Conservation (phyloP, 805 yeast genomes). For the Candida insectorum region DNA sequence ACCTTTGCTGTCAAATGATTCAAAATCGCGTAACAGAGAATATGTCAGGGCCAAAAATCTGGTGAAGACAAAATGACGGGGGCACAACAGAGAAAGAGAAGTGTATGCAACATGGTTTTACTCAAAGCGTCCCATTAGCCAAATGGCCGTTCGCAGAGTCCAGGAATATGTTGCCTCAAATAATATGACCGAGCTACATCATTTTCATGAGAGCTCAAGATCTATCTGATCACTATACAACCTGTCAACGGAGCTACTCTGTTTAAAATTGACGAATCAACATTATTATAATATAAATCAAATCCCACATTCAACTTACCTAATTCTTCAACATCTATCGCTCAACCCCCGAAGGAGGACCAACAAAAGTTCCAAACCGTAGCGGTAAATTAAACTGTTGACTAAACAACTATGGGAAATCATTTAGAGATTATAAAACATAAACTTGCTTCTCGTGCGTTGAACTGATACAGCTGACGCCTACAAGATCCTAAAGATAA, state of each 20-base stretch:
- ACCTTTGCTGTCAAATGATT: no score
- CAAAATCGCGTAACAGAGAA: no score
- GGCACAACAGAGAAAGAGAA: slow-evolving; percentile 8
- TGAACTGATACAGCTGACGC: slow-evolving; percentile 52
- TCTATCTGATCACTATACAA: slow-evolving; percentile 69
- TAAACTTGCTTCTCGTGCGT: slow-evolving; percentile 68
- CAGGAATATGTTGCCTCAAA: slow-evolving; percentile 98
- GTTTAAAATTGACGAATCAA: slow-evolving; percentile 44
- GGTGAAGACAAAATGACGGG: no score
- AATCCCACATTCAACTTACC: slow-evolving; percentile 1
- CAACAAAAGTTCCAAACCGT: slow-evolving; percentile 15
- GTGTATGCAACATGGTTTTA: slow-evolving; percentile 99
- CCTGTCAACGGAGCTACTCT: slow-evolving; percentile 98
- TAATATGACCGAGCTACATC: slow-evolving; percentile 62
- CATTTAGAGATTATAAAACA: no score
- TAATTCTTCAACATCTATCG: slow-evolving; percentile 36
- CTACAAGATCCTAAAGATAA: slow-evolving; percentile 35
- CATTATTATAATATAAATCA: slow-evolving; percentile 2
- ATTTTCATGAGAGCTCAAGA: slow-evolving; percentile 52
- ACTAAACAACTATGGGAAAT: no score
- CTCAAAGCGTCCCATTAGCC: slow-evolving; percentile 94
- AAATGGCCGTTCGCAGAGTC: slow-evolving; percentile 89
- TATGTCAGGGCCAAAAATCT: no score
- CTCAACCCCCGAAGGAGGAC: slow-evolving; percentile 54
- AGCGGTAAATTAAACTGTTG: not conserved